Evolutionary conservation across 78 protist genomes (phyloP), one percentile per base, ranked within the genome.

Genomic region (Pirum gemmata): DNA sequence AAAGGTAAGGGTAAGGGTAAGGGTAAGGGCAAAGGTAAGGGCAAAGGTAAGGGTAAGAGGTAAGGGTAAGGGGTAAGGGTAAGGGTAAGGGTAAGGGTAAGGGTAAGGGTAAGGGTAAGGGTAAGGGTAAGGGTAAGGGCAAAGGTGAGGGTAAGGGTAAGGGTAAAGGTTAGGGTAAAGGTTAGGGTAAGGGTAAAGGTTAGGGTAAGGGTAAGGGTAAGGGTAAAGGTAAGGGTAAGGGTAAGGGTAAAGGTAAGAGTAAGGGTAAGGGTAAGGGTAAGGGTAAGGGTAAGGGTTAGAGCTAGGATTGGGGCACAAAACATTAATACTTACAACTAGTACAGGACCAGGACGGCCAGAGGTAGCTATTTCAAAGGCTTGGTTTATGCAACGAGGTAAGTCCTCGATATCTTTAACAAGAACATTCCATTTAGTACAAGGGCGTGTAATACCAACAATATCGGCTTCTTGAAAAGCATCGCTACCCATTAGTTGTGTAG

Each of bases 271-370:
- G 74, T n/a, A 27, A 27, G 74, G 74, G 74, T 27, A 27, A 27
- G 35, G 74, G 74, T n/a, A n/a, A n/a, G n/a, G n/a, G n/a, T n/a
- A n/a, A n/a, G n/a, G n/a, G n/a, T n/a, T n/a, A n/a, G n/a, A 27
- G 27, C 74, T n/a, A 67, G 74, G 27, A 27, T 67, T 27, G 74
- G 74, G 27, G 74, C 27, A 27, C 74, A 67, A 27, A 27, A 29
- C 27, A 29, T 67, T 27, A 67, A 67, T 27, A 27, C 27, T n/a
- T 67, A 27, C 94, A 61, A 92, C 38, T 41, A 91, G 91, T 0
- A 92, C 94, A 13, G 94, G 94, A 5, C 94, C 94, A 1, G 87
- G 90, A 41, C 90, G 31, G 78, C 94, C 94, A 5, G 73, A 36
- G 35, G 25, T 0, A 40, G 94, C 94, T 29, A 85, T 80, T 31